Percentiles rank a stretch among this genome's conserved stretches.
These are phyloP conservation scores for Picocystis salinarum DNA, from an alignment of 139 green algal species.

Conservation along the genomic window DNA sequence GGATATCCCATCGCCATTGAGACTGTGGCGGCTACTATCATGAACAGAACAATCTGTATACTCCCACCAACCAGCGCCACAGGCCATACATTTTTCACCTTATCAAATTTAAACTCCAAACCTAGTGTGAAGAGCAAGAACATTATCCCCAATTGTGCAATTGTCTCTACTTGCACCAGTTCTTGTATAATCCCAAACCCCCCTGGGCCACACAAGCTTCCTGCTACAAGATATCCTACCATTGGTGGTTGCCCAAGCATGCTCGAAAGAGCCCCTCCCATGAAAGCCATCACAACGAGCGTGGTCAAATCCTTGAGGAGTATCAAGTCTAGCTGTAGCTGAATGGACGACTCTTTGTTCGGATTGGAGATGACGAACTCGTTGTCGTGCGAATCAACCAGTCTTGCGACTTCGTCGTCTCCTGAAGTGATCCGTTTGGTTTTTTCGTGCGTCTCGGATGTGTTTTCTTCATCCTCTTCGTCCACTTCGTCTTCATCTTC, in stretches of 20 bases:
- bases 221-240: slow-evolving; percentile 80
- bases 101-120: slow-evolving; percentile 69
- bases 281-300: slow-evolving; percentile 19
- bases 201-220: slow-evolving; percentile 67
- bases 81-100: slow-evolving; percentile 51
- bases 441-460: not conserved
- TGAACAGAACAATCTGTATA: slow-evolving; percentile 34
- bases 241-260: slow-evolving; percentile 69
- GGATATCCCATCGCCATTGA: not conserved
- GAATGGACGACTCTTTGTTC: slow-evolving; percentile 43
- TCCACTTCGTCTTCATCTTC: slow-evolving; percentile 4
- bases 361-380: slow-evolving; percentile 92
- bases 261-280: slow-evolving; percentile 50
- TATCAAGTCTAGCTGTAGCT: slow-evolving; percentile 70
- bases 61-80: slow-evolving; percentile 59
- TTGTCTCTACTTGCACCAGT: slow-evolving; percentile 58
- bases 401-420: slow-evolving; percentile 62
- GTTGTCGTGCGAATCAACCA: slow-evolving; percentile 91
- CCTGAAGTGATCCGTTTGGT: not conserved
- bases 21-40: slow-evolving; percentile 2
- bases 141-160: slow-evolving; percentile 86
- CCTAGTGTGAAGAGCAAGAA: slow-evolving; percentile 88
- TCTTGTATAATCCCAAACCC: slow-evolving; percentile 59
- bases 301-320: slow-evolving; percentile 65
- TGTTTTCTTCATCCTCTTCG: not conserved